Conservation (phyloP, 2,329 filamentous ascomycete genomes). For the Paraconiothyrium brasiliense region DNA sequence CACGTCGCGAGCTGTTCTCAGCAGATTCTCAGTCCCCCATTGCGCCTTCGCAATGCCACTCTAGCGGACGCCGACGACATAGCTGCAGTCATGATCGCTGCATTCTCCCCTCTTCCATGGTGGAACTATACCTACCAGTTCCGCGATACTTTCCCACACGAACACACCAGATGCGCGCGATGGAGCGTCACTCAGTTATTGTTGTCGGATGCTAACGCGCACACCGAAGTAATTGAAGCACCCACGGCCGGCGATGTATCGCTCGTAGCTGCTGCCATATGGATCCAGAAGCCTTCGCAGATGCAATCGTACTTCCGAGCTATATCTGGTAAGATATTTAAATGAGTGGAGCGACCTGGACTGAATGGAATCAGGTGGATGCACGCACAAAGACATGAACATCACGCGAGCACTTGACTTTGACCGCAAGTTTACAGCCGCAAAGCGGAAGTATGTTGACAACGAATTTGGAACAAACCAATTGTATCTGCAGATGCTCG, state of each 20-base stretch:
- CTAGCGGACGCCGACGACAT: conserved; percentile 14
- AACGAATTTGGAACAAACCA: too few relatives aligned
- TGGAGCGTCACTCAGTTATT: not conserved
- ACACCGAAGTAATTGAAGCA: conserved; percentile 11
- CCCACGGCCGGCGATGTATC: not conserved
- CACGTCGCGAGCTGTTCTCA: too few relatives aligned
- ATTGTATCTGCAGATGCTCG: too few relatives aligned
- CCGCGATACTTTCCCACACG: conserved; percentile 3
- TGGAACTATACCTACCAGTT: conserved; percentile 18
- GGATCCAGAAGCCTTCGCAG: too few relatives aligned
- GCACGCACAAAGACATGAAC: conserved; percentile 18
- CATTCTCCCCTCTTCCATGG: conserved; percentile 7
- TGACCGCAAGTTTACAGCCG: conserved; percentile 2
- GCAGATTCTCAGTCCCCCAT: too few relatives aligned
- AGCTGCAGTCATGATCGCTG: conserved; percentile 14
- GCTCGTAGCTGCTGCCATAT: too few relatives aligned
- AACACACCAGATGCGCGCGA: conserved; percentile 11
- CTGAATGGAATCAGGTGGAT: conserved; percentile 12
- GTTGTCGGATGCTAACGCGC: not conserved
- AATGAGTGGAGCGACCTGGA: not conserved
- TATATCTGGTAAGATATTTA: not conserved
- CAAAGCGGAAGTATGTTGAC: not conserved
- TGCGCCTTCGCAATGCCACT: conserved; percentile 11
- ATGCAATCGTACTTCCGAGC: not conserved
- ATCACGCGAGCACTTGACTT: conserved; percentile 7